Evolutionary conservation across 306 rosid species (phyloP).

Genomic region (Hylodesmum podocarpum): DNA sequence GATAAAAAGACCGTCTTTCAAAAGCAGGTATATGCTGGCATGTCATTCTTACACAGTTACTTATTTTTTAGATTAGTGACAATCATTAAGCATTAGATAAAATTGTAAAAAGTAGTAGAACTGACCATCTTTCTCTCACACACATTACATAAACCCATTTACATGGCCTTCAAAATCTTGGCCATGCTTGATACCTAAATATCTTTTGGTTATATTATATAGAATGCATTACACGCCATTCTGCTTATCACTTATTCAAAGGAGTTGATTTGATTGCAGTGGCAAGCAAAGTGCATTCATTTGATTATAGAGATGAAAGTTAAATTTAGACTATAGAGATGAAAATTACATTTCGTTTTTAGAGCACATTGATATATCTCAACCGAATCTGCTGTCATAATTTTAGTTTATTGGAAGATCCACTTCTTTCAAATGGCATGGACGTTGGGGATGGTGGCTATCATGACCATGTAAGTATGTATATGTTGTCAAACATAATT

Average conservation of each 20-base stretch:
- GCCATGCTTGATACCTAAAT: background rate
- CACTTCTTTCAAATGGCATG: slow-evolving; percentile 59
- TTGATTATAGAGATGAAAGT: slow-evolving; percentile 2
- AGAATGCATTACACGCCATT: slow-evolving; percentile 7
- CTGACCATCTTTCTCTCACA: slow-evolving; percentile 3
- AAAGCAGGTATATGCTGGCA: slow-evolving; percentile 53
- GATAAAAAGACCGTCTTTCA: slow-evolving; percentile 48
- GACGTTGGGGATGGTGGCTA: slow-evolving; percentile 71
- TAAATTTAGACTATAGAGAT: background rate
- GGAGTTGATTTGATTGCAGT: slow-evolving; percentile 8
- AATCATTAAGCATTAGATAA: background rate
- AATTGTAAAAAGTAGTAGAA: slow-evolving; percentile 8
- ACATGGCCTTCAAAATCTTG: slow-evolving; percentile 11
- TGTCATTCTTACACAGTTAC: slow-evolving; percentile 7
- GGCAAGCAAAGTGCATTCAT: background rate
- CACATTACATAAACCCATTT: slow-evolving; percentile 4
- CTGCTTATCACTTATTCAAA: slow-evolving; percentile 14
- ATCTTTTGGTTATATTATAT: background rate
- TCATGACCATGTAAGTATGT: slow-evolving; percentile 69
- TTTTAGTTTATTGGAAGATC: slow-evolving; percentile 71
- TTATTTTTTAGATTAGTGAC: slow-evolving; percentile 18
- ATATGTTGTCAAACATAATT: slow-evolving; percentile 1
- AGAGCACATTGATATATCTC: slow-evolving; percentile 12
- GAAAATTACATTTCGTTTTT: slow-evolving; percentile 13
- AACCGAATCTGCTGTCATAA: slow-evolving; percentile 32